phyloP scores from a whole-genome alignment of 1,284 basidiomycete species.

The Trichosporon sp. region DNA sequence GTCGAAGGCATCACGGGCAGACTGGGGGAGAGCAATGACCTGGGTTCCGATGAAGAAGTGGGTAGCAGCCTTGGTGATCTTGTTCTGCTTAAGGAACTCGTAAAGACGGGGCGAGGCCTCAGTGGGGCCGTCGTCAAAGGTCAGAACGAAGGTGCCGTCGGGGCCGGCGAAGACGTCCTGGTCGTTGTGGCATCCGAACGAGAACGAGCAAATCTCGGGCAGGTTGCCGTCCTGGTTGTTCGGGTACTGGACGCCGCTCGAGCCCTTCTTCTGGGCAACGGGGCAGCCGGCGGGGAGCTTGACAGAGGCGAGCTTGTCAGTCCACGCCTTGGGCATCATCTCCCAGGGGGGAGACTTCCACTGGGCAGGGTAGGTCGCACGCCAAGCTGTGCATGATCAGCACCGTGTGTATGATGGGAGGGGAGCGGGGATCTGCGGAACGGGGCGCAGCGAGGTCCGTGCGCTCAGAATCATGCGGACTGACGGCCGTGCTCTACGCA shows the following conservation, averaged over 20 bases:
- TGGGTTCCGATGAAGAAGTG: slow-evolving; percentile 48
- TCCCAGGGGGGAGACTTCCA: slow-evolving; percentile 11
- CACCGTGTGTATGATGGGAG: too few relatives aligned
- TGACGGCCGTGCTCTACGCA: background rate
- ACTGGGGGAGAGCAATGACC: slow-evolving; percentile 20
- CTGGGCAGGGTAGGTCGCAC: slow-evolving; percentile 18
- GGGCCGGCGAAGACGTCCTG: slow-evolving; percentile 34
- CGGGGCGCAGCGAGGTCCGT: too few relatives aligned
- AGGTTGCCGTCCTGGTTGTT: slow-evolving; percentile 23
- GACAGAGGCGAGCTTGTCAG: slow-evolving; percentile 19
- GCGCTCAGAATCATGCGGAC: too few relatives aligned
- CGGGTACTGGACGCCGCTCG: slow-evolving; percentile 19
- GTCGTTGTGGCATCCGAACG: slow-evolving; percentile 34
- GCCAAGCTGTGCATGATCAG: slow-evolving; percentile 11
- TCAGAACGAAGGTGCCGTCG: slow-evolving; percentile 36
- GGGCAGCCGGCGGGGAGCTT: slow-evolving; percentile 15
- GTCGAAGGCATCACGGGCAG: slow-evolving; percentile 24
- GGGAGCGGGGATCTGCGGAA: too few relatives aligned
- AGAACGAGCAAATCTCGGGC: slow-evolving; percentile 43
- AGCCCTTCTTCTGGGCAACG: slow-evolving; percentile 20
- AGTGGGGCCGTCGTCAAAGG: slow-evolving; percentile 54
- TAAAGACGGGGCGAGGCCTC: slow-evolving; percentile 51
- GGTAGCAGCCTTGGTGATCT: slow-evolving; percentile 51
- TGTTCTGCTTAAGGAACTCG: slow-evolving; percentile 51
- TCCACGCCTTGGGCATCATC: slow-evolving; percentile 26